These are phyloP conservation scores for Parastagonospora avenae DNA, from an alignment of 2,329 filamentous ascomycete genomes.

Conservation along the genomic window DNA sequence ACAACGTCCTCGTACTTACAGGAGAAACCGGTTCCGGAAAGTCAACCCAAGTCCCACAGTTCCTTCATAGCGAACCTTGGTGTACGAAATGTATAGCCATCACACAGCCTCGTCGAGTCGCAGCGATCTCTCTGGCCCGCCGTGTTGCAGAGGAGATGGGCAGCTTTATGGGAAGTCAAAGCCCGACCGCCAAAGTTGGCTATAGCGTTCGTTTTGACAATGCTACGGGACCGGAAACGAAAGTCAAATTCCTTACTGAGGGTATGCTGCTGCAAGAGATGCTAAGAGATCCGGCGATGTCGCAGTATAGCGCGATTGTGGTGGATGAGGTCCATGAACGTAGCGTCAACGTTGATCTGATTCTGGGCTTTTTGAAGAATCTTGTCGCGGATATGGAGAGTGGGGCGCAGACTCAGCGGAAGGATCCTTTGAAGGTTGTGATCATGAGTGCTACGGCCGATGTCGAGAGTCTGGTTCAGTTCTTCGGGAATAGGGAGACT, in stretches of 20 bases:
- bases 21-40: constrained; percentile 97
- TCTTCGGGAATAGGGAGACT: constrained; percentile 62
- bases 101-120: constrained; percentile 91
- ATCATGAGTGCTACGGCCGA: constrained; percentile 98
- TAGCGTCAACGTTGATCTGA: constrained; percentile 85
- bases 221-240: constrained; percentile 77
- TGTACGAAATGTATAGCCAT: constrained; percentile 82
- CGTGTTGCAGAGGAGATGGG: constrained; percentile 87
- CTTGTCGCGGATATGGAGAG: constrained; percentile 68
- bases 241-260: constrained; percentile 93
- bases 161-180: constrained; percentile 63
- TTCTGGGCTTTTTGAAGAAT: constrained; percentile 85
- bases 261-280: constrained; percentile 96
- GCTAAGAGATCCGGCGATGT: constrained; percentile 79
- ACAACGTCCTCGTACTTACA: constrained; percentile 80
- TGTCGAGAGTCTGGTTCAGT: constrained; percentile 75
- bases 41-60: constrained; percentile 94
- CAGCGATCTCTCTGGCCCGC: constrained; percentile 86
- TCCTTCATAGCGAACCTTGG: constrained; percentile 79
- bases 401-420: constrained; percentile 65
- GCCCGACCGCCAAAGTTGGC: constrained; percentile 71
- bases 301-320: constrained; percentile 85
- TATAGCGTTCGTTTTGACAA: constrained; percentile 97
- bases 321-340: constrained; percentile 98
- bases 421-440: constrained; percentile 76